Evolutionary conservation across 305 asterid genomes (phyloP).

Genomic region (Fraxinus nigra): DNA sequence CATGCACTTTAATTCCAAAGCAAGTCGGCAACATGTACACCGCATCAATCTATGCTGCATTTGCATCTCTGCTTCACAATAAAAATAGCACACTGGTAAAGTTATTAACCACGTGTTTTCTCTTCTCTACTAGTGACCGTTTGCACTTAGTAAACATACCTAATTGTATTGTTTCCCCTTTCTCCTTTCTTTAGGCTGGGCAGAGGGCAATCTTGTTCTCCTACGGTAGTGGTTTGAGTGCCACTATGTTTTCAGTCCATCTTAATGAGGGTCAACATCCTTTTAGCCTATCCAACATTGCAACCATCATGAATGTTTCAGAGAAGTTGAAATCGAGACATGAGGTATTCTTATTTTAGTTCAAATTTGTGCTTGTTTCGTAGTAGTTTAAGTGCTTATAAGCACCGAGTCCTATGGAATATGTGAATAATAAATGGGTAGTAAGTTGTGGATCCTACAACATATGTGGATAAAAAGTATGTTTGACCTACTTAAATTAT

Average conservation of each 20-base stretch:
- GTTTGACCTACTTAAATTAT: neutral
- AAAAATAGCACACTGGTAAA: constrained; percentile 71
- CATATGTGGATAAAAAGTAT: neutral
- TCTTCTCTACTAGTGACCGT: neutral
- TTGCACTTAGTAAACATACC: neutral
- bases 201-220: constrained; percentile 87
- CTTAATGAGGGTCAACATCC: constrained; percentile 74
- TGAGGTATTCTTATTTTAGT: constrained; percentile 50
- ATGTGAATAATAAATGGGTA: neutral
- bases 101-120: neutral
- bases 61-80: constrained; percentile 86
- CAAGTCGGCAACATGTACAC: constrained; percentile 99
- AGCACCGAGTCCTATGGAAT: neutral
- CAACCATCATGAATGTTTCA: constrained; percentile 62
- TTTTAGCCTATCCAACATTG: constrained; percentile 81
- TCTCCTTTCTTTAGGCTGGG: constrained; percentile 57
- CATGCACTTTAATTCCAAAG: constrained; percentile 82
- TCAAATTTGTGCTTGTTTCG: neutral
- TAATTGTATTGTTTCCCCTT: neutral
- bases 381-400: neutral
- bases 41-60: constrained; percentile 95
- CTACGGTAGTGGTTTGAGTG: constrained; percentile 85
- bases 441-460: neutral
- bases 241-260: constrained; percentile 88
- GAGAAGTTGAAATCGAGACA: constrained; percentile 83